Evolutionary conservation across 2,329 filamentous ascomycete species (phyloP), one percentile per base, ranked within the genome.

Genomic region (Nigrospora osmanthi): DNA sequence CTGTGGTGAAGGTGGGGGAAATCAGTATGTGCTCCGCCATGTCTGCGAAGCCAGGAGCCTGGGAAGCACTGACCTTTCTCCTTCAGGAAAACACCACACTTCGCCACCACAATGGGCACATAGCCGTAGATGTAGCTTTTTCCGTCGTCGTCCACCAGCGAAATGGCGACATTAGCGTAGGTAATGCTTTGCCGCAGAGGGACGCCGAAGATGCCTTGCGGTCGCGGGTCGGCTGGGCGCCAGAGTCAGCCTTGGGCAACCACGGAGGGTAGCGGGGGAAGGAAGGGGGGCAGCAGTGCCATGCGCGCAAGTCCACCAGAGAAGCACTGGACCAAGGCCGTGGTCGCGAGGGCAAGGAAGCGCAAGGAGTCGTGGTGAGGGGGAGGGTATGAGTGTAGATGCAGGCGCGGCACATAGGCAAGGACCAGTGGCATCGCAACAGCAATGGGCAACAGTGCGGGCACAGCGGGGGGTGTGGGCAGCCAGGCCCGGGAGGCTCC

Each of bases 111-210:
- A 52, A 98, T 97, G 15, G 93, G 93, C 9, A 98, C 91, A 60
- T 97, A 97, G 59, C 93, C 93, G 64, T 97, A 98, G 44, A 97
- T 96, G 65, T 95, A 97, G 68, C 89, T 95, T 64, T 93, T 82
- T 31, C 91, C 91, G 53, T 93, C 79, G 53, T 91, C 88, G 62
- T 97, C 90, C 53, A 93, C 87, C 28, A 98, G 78, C 17, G 91
- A 97, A 58, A 98, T 98, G 52, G 93, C 93, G 49, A 98, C 93
- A 61, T 97, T 98, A 47, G 93, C 93, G 64, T 98, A 97, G 48
- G 86, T 87, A 64, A 98, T 97, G 69, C 91, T 97, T 60, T 90
- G 83, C 57, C 89, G 87, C 47, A 98, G 76, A 35, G 93, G 89
- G 32, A 98, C 83, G 43, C 93, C 93, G 63, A 98, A 98, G 51